Percentiles rank a stretch among this genome's conserved stretches.
phyloP scores from a whole-genome alignment of 2,329 filamentous ascomycete species.

The Fusarium proliferatum region DNA sequence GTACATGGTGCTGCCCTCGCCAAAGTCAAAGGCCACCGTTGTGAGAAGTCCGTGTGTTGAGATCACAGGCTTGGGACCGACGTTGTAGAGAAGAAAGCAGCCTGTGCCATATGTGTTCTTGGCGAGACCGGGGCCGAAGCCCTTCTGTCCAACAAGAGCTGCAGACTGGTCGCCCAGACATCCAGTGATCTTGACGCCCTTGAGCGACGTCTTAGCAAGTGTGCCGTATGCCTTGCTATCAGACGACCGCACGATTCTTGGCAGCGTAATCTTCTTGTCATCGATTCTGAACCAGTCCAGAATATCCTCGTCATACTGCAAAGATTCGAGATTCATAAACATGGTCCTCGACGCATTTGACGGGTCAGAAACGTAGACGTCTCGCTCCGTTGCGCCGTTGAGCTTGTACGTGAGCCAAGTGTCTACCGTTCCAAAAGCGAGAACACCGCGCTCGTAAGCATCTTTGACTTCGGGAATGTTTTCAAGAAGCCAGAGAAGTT shows the following conservation, averaged over 20 bases:
- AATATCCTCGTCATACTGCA: slow-evolving; percentile 79
- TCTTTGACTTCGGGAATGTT: slow-evolving; percentile 74
- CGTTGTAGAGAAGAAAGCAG: slow-evolving; percentile 86
- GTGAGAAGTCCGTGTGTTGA: slow-evolving; percentile 81
- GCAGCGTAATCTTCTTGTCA: slow-evolving; percentile 74
- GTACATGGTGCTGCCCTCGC: slow-evolving; percentile 73
- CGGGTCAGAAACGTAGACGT: slow-evolving; percentile 79
- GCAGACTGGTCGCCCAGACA: slow-evolving; percentile 86
- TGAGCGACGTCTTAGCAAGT: slow-evolving; percentile 69
- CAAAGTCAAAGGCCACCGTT: slow-evolving; percentile 83
- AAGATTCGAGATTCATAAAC: slow-evolving; percentile 85
- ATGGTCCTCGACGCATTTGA: slow-evolving; percentile 86
- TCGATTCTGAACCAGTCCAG: slow-evolving; percentile 82
- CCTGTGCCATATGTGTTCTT: slow-evolving; percentile 92
- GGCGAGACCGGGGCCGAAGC: slow-evolving; percentile 78
- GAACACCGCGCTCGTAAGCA: slow-evolving; percentile 76
- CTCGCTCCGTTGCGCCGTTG: slow-evolving; percentile 74
- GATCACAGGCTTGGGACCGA: slow-evolving; percentile 81
- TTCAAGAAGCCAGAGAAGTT: slow-evolving; percentile 80
- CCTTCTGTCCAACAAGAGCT: slow-evolving; percentile 82
- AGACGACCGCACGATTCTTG: slow-evolving; percentile 81
- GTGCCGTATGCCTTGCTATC: slow-evolving; percentile 75
- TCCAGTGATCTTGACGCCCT: slow-evolving; percentile 77
- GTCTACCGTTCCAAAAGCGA: slow-evolving; percentile 85
- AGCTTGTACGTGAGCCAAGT: slow-evolving; percentile 84